Evolutionary conservation across 495 filamentous ascomycete genomes (phyloP), one percentile per base, ranked within the genome.

Genomic region (Neurospora sp.): DNA sequence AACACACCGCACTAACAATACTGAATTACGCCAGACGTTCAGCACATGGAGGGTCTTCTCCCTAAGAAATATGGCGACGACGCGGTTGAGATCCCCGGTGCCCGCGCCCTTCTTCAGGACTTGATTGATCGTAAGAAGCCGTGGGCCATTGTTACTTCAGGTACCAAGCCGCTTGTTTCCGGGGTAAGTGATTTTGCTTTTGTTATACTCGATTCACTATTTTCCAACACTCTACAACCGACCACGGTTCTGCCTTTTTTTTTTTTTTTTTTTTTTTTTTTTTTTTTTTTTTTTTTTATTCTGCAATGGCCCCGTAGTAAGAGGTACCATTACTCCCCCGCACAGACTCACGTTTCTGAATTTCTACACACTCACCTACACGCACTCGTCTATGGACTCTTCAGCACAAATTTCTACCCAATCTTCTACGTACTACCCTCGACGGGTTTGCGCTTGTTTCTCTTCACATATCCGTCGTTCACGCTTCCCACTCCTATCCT

Each of bases 71-170:
- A 90, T 82, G 93, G 92, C 71, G 81, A 82, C 27, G 92, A 96
- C 79, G 94, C 93, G 41, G 85, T 90, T 70, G 94, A 97, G 81
- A 91, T 97, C 77, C 92, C 91, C 53, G 94, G 93, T 39, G 85
- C 82, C 8, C 78, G 86, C 37, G 39, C 80, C 22, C 81, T 89
- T 35, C 81, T 88, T 8, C 68, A 81, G 7, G 72, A 77, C 9
- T 76, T 89, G 31, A 85, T 83, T 40, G 71, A 72, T 0, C 75
- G 82, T 40, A 79, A 83, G 65, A 89, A 87, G 0, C 89, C 88
- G 65, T 99, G 96, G 96, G 91, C 92, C 35, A 95, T 99, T 72
- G 95, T 98, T 9, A 99, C 96, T 6, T 94, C 91, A 3, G 96
- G 96, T 37, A 94, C 93, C 0, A 83, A 86, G 53, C 91, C 93